These are phyloP conservation scores for Diaporthe amygdali DNA, from an alignment of 2,329 filamentous ascomycete genomes.

Conservation along the genomic window DNA sequence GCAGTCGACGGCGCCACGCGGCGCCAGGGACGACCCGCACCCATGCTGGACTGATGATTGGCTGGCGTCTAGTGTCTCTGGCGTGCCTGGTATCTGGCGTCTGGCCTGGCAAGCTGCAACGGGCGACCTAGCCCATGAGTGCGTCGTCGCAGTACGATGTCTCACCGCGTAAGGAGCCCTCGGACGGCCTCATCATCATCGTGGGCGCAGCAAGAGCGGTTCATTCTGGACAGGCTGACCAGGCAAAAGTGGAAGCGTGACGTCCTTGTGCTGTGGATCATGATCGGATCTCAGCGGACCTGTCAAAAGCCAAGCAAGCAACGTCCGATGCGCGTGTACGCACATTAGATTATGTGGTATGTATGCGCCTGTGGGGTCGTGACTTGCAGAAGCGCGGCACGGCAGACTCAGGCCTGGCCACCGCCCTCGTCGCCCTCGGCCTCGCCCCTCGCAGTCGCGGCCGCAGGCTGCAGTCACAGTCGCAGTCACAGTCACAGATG, in stretches of 20 bases:
- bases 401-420: not conserved
- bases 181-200: not conserved
- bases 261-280: constrained; percentile 10
- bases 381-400: not conserved
- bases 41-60: not conserved
- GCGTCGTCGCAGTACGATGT: not conserved
- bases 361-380: not conserved
- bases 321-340: not conserved
- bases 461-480: not conserved
- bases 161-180: not conserved
- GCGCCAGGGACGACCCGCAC: constrained; percentile 3
- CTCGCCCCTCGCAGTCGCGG: not conserved
- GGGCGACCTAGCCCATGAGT: not conserved
- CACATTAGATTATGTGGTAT: not conserved
- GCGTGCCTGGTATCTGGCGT: not conserved
- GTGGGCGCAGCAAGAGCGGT: not conserved
- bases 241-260: not conserved
- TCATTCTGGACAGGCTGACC: not conserved
- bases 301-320: constrained; percentile 18
- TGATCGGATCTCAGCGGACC: constrained; percentile 4
- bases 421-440: not conserved
- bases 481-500: not conserved
- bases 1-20: constrained; percentile 1
- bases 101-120: constrained; percentile 1
- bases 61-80: not conserved